Base-by-base conservation (phyloP, 2,329 filamentous ascomycete genomes). In the Colletotrichum sp. region DNA sequence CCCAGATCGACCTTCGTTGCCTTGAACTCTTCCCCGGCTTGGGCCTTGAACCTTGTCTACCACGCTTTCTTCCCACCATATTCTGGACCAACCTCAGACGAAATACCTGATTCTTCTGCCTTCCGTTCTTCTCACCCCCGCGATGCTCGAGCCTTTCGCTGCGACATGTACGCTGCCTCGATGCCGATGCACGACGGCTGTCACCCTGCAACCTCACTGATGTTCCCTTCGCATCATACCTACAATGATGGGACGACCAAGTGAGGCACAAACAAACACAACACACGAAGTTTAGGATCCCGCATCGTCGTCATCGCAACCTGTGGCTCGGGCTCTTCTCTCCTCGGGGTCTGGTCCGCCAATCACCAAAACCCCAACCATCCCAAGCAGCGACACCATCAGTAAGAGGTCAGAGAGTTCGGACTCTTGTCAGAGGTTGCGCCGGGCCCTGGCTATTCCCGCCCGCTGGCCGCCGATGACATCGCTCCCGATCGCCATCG, bases 401-500 rank as follows among this genome's bases (percentile, higher is more conserved):
- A 28, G 57, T n/a, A 28, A 73, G 14, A 28, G 64, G 59, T 48
- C 57, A 65, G 48, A 74, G 70, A 65, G 64, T 65, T 68, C 69
- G 48, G 34, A 34, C 52, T 76, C 48, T 36, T 39, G 65, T 69
- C 74, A 60, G 26, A 76, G 70, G 59, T 14, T 65, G 21, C 28
- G 18, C 65, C 64, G 64, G 74, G 16, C 32, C 64, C 48, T 74
- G 70, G 64, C 70, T 52, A n/a, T 36, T 68, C 70, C 70, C 64
- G 70, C 39, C 59, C 64, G 26, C 59, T 74, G 34, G 34, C 59
- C 64, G 67, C 28, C 64, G 64, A 75, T 73, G 70, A 61, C 74
- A 76, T 74, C 59, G 64, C 55, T 43, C 13, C 65, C 64, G 70
- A 76, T 76, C 70, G 36, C 34, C 64, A 65, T 36, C 70, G 36